Percentiles rank a stretch among this genome's conserved stretches.
phyloP scores from a whole-genome alignment of 73 alveolate genomes.

The Paramecium biaurelia region DNA sequence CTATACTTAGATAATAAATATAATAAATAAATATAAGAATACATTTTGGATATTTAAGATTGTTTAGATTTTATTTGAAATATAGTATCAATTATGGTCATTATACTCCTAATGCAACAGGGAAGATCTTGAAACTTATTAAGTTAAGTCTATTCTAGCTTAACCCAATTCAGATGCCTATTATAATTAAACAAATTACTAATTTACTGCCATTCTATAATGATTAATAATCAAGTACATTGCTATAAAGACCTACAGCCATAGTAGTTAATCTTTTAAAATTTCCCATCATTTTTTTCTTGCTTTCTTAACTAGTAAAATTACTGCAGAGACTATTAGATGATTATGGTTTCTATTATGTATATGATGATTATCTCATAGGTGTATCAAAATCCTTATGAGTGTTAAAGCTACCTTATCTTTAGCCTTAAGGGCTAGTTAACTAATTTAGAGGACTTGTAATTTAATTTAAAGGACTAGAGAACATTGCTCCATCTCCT shows the following conservation, averaged over 20 bases:
- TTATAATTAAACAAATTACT: not conserved
- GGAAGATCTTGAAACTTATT: not conserved
- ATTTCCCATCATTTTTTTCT: conserved; percentile 38
- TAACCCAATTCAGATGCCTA: conserved; percentile 24
- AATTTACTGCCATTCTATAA: not conserved
- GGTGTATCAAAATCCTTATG: conserved; percentile 13
- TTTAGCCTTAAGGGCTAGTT: not conserved
- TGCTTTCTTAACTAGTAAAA: conserved; percentile 10
- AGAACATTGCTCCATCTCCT: not conserved
- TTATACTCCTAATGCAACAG: not conserved
- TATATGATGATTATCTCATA: not conserved
- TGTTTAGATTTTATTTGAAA: not conserved
- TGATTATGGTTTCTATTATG: not conserved
- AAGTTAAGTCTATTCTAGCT: conserved; percentile 1
- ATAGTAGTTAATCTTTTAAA: not conserved
- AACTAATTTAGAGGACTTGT: not conserved
- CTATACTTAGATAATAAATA: not conserved
- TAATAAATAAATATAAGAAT: not conserved
- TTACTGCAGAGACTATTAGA: not conserved
- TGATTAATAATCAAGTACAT: not conserved
- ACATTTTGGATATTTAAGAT: not conserved
- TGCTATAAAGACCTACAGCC: conserved; percentile 45
- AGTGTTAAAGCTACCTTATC: not conserved
- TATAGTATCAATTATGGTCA: conserved; percentile 29
- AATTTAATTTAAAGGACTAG: not conserved